Percentiles rank a stretch among this genome's conserved stretches.
These are phyloP conservation scores for Phytophthora meadii DNA, from an alignment of 352 stramenopile species.

Conservation along the genomic window DNA sequence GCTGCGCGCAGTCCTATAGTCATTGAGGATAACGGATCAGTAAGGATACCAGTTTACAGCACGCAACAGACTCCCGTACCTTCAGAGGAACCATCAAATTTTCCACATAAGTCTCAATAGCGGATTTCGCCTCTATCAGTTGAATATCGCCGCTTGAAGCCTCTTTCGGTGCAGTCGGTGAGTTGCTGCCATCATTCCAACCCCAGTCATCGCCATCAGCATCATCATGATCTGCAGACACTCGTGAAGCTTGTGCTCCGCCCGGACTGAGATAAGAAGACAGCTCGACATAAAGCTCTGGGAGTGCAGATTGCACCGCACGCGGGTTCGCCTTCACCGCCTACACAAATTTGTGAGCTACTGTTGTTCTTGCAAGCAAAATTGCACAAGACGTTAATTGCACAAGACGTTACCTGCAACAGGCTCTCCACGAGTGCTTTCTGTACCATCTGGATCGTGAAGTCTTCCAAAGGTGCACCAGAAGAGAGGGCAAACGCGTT, in stretches of 20 bases:
- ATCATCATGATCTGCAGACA: constrained; percentile 22
- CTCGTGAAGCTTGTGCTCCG: constrained; percentile 8
- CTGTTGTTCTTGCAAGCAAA: not conserved
- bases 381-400: constrained; percentile 20
- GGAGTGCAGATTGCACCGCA: constrained; percentile 40
- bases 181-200: constrained; percentile 54
- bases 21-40: constrained; percentile 13
- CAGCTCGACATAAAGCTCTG: constrained; percentile 42
- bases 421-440: constrained; percentile 56
- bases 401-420: constrained; percentile 47
- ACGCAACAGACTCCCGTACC: constrained; percentile 36
- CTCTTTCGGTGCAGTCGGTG: constrained; percentile 16
- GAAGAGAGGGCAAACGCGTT: constrained; percentile 71
- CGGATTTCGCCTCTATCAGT: constrained; percentile 33
- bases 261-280: constrained; percentile 27
- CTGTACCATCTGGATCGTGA: constrained; percentile 71
- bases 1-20: constrained; percentile 67
- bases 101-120: constrained; percentile 56
- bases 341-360: constrained; percentile 16
- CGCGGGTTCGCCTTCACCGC: constrained; percentile 25
- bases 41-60: not conserved
- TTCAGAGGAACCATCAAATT: constrained; percentile 51
- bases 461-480: constrained; percentile 58
- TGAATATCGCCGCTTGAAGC: constrained; percentile 25
- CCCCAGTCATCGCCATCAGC: constrained; percentile 71